A percentile compares a stretch with the other conserved stretches of the same genome.
Conservation (phyloP, 2,329 filamentous ascomycete species). For the Colletotrichum cordylinicola region DNA sequence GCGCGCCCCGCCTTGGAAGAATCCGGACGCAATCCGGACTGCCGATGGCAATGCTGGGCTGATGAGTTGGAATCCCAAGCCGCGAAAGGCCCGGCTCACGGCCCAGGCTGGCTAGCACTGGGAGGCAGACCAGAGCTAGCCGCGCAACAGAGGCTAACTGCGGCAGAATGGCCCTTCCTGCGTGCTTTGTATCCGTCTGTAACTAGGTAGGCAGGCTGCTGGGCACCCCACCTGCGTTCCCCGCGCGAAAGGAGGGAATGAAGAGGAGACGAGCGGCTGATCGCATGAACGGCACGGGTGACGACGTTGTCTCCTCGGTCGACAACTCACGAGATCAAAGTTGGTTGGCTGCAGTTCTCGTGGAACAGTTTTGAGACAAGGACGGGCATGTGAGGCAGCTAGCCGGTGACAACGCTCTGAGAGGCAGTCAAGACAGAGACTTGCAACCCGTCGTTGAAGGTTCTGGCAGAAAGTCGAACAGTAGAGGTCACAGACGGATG, state of each 20-base stretch:
- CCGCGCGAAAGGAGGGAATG: neutral
- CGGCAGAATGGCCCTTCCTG: neutral
- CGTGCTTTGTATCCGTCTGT: neutral
- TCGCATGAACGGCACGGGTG: slow-evolving; percentile 5
- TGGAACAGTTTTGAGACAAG: neutral
- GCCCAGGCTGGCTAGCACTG: neutral
- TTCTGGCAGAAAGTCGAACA: neutral
- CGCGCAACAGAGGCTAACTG: neutral
- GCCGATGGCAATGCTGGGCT: neutral
- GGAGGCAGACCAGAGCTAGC: neutral
- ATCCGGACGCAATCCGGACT: neutral
- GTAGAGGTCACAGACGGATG: neutral
- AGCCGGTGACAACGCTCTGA: neutral
- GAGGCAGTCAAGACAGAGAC: neutral
- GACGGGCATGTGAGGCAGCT: slow-evolving; percentile 1
- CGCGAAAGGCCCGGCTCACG: neutral
- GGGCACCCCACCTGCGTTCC: neutral
- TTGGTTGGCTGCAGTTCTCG: neutral
- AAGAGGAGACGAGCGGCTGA: neutral
- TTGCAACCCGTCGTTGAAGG: neutral
- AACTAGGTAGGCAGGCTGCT: neutral
- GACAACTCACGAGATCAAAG: neutral
- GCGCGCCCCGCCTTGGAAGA: neutral
- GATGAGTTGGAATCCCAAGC: neutral
- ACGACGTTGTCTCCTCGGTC: neutral